These are phyloP conservation scores for Ballota nigra DNA, from an alignment of 257 asterid species.

Conservation along the genomic window DNA sequence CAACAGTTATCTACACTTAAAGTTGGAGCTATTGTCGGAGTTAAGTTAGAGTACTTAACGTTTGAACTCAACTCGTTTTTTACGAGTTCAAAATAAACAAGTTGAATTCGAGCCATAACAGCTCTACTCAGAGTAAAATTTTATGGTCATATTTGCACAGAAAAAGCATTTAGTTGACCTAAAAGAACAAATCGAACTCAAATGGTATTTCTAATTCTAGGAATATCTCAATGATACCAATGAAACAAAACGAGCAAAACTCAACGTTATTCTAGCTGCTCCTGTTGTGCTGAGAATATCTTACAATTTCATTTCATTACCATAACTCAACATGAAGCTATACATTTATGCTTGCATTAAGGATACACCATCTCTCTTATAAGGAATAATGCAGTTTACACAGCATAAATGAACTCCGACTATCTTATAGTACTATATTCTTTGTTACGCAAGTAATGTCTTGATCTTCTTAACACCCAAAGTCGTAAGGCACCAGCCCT, in stretches of 20 bases:
- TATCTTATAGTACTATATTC: neutral
- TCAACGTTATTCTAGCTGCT: neutral
- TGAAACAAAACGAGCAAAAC: neutral
- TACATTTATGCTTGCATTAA: slow-evolving; percentile 1
- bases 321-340: slow-evolving; percentile 11
- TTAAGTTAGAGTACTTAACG: too few species aligned
- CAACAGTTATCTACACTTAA: too few species aligned
- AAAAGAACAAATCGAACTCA: too few species aligned
- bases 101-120: too few species aligned
- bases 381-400: slow-evolving; percentile 5
- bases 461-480: slow-evolving; percentile 58
- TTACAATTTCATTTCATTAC: neutral
- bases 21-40: too few species aligned
- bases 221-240: too few species aligned
- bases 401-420: neutral
- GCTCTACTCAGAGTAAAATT: too few species aligned
- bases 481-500: slow-evolving; percentile 82
- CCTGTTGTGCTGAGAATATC: neutral
- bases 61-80: too few species aligned
- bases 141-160: too few species aligned
- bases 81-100: too few species aligned
- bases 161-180: too few species aligned
- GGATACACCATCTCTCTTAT: neutral
- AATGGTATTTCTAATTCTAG: too few species aligned
- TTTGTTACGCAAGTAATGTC: neutral